These are phyloP conservation scores for Botrytis deweyae DNA, from an alignment of 2,329 filamentous ascomycete genomes.

Conservation along the genomic window DNA sequence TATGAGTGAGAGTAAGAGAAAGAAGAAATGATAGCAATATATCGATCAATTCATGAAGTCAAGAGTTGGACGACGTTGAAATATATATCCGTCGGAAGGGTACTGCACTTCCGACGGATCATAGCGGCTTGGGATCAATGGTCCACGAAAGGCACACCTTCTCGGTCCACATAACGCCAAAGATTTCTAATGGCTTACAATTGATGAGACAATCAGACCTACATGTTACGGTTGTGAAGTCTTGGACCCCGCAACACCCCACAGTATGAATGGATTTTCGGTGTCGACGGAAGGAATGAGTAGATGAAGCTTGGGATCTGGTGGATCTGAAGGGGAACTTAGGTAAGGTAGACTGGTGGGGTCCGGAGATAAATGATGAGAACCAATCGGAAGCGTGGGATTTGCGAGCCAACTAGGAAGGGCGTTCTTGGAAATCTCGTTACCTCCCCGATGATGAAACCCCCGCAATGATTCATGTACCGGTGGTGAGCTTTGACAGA, in stretches of 20 bases:
- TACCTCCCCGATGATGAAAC: not conserved
- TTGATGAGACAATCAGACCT: not conserved
- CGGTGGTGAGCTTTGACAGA: not conserved
- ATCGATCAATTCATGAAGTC: not conserved
- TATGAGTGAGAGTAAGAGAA: not conserved
- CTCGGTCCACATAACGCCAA: not conserved
- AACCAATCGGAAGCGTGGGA: not conserved
- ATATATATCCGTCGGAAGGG: conserved; percentile 11
- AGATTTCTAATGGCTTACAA: conserved; percentile 2
- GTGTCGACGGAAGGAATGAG: not conserved
- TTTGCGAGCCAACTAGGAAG: not conserved
- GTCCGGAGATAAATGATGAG: not conserved
- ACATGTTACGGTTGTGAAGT: not conserved
- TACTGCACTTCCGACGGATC: conserved; percentile 6
- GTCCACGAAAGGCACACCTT: not conserved
- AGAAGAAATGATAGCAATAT: not conserved
- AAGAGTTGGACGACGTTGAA: not conserved
- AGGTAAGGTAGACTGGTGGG: not conserved
- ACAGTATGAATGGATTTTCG: not conserved
- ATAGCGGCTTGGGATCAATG: not conserved
- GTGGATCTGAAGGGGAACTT: not conserved
- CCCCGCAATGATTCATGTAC: not conserved
- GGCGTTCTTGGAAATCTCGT: not conserved
- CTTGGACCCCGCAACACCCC: not conserved
- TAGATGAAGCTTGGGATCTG: not conserved